Base-by-base conservation (phyloP, 495 filamentous ascomycete genomes). In the Pseudevernia furfuracea region DNA sequence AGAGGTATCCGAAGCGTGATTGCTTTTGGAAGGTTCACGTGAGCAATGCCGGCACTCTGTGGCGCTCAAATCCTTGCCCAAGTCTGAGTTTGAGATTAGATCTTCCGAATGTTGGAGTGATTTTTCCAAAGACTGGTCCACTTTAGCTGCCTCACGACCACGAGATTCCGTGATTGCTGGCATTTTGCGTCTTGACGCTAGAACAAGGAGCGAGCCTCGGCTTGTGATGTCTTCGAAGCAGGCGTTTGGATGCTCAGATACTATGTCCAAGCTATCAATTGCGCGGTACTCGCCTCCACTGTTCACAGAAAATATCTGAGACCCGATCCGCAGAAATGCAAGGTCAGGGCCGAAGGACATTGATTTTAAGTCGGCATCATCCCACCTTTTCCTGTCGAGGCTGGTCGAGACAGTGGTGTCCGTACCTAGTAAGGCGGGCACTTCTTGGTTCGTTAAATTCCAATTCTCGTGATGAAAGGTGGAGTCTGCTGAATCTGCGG, bases 241-340 rank as follows among this genome's bases (percentile, higher is more conserved):
- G 6, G 52, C 17, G 11, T 38, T 28, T 6, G 49, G n/a, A 17
- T 44, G 30, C 17, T 43, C 38, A 32, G 25, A 41, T 41, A 38
- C 25, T 10, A 57, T 52, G 5, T 43, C 61, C 28, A 63, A 41
- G 48, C 43, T 11, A 17, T 34, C 15, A 15, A 57, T 37, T 21
- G 52, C 38, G 6, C 9, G 5, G 48, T 63, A 63, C 4, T 43
- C 39, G 9, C 61, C 25, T 12, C 4, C n/a, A 4, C 41, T 19
- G 28, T 57, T 32, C 36, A 43, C 34, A n/a, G 55, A 32, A 34
- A 63, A 36, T 28, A 63, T 43, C 25, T 32, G 61, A 57, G 49
- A 52, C 7, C 61, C 61, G 12, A 63, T 30, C 21, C 52, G 61
- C n/a, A 63, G 19, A 25, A 52, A 63, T 10, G 36, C 25, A 55